Evolutionary conservation across 257 asterid species (phyloP).

Genomic region (Fraxinus excelsior): DNA sequence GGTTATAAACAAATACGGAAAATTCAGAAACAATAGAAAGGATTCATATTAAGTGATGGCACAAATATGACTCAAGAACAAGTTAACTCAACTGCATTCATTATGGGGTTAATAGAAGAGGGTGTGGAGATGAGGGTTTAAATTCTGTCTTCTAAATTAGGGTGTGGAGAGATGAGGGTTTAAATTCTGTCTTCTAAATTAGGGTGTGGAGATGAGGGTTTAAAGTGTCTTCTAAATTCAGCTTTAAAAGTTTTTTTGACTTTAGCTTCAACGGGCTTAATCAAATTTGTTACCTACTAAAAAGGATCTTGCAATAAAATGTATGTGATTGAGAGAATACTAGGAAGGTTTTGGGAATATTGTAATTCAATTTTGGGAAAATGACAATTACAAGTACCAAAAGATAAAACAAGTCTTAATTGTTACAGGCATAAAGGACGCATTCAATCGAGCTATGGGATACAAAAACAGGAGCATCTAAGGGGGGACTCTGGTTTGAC

Average conservation of each 20-base stretch:
- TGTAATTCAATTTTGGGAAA: background rate
- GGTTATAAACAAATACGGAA: background rate
- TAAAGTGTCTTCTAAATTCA: background rate
- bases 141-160: background rate
- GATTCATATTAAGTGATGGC: background rate
- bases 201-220: background rate
- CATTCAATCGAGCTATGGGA: background rate
- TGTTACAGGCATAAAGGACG: background rate
- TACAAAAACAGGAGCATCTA: no score
- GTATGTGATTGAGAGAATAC: background rate
- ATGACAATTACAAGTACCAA: background rate
- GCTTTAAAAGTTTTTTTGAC: background rate
- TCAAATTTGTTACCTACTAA: background rate
- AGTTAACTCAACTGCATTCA: no score
- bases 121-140: no score
- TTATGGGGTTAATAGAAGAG: no score
- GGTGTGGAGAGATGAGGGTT: background rate
- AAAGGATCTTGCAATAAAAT: background rate
- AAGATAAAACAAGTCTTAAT: background rate
- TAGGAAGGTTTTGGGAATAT: background rate
- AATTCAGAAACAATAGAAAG: background rate
- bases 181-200: no score
- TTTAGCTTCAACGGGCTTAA: background rate
- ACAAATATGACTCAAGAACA: background rate
- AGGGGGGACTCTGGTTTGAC: background rate